A percentile compares a stretch with the other conserved stretches of the same genome.
Evolutionary conservation across 2,329 filamentous ascomycete genomes (phyloP).

Genomic region (Fusarium begoniae): DNA sequence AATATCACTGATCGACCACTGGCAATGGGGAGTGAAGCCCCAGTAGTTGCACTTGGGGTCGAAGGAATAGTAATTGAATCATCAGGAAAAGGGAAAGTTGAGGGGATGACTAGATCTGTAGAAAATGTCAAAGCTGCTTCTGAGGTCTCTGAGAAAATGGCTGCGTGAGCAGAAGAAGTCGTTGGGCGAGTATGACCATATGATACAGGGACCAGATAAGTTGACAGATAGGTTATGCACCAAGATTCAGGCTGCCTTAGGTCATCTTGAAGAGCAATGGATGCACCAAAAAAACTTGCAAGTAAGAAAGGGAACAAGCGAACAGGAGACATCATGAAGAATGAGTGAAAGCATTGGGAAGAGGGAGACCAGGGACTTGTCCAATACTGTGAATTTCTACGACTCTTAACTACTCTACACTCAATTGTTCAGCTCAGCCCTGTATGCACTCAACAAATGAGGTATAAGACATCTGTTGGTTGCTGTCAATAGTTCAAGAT

Average conservation of each 20-base stretch:
- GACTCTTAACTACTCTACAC: neutral
- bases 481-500: neutral
- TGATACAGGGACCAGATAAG: neutral
- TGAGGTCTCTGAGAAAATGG: neutral
- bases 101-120: neutral
- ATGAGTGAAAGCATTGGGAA: too few relatives aligned
- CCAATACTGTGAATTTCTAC: neutral
- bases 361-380: neutral
- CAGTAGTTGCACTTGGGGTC: neutral
- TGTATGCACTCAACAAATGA: neutral
- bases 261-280: neutral
- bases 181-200: neutral
- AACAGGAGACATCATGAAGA: neutral
- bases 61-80: neutral
- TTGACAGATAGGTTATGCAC: conserved; percentile 7
- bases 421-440: neutral
- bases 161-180: neutral
- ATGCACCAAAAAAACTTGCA: neutral
- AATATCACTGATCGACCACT: neutral
- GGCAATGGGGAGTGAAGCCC: neutral
- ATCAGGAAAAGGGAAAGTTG: neutral
- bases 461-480: neutral
- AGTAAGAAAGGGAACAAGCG: neutral
- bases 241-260: neutral
- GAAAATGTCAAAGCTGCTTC: too few relatives aligned